Percentiles rank a stretch among this genome's conserved stretches.
These are phyloP conservation scores for Camelina laxa DNA, from an alignment of 345 rosid genomes.

Conservation along the genomic window DNA sequence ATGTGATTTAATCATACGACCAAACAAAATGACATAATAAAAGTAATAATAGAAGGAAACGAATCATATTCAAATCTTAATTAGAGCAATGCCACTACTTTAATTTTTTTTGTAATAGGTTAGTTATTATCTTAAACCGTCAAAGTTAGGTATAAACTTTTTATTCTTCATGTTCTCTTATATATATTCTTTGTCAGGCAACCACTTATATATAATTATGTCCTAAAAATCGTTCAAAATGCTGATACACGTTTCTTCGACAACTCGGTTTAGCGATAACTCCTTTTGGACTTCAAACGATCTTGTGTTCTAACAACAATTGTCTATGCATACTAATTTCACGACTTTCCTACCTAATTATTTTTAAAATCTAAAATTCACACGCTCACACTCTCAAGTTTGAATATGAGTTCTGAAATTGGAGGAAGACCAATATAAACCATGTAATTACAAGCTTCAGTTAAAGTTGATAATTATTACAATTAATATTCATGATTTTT, in stretches of 20 bases:
- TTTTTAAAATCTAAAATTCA: not conserved
- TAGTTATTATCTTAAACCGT: constrained; percentile 43
- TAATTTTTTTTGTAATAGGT: constrained; percentile 4
- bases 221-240: constrained; percentile 2
- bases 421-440: not conserved
- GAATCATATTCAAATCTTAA: constrained; percentile 12
- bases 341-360: constrained; percentile 9
- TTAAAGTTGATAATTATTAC: not conserved
- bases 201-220: constrained; percentile 34
- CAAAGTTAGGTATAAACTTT: constrained; percentile 41
- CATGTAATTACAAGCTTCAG: not conserved
- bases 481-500: not conserved
- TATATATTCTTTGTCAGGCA: constrained; percentile 17
- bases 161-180: constrained; percentile 25
- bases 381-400: not conserved
- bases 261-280: constrained; percentile 39
- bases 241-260: constrained; percentile 38
- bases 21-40: not conserved
- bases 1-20: not conserved
- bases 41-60: constrained; percentile 12
- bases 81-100: constrained; percentile 22
- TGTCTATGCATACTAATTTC: constrained; percentile 28
- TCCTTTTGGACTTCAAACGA: constrained; percentile 33
- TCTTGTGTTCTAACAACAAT: constrained; percentile 31
- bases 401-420: not conserved